Base-by-base conservation (phyloP, 2,329 filamentous ascomycete species). In the Cercospora berteroae region DNA sequence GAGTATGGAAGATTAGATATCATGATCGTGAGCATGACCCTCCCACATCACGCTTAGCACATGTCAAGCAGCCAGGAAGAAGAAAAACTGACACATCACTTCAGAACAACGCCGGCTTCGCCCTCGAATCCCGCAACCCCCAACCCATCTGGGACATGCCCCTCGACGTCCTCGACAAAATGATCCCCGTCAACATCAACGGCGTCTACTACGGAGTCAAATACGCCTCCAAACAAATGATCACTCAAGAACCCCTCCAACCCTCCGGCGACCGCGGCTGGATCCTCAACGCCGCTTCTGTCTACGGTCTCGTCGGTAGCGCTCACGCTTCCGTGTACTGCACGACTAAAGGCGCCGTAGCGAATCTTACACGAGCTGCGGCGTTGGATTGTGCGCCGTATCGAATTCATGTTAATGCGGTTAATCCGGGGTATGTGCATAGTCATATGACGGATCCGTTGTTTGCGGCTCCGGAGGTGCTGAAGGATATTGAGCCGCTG, bases 231-330 rank as follows among this genome's bases (percentile, higher is more conserved):
- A 64, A 66, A 0, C 84, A 86, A 69, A 86, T 87, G 83, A 76
- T 85, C 23, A 75, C 76, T 3, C 86, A 87, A 69, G 77, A 80
- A 0, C 79, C 77, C 1, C 74, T 77, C 1, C 36, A 29, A 5
- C 20, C 64, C 4, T 74, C 69, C 1, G 80, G 82, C 16, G 79
- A 83, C 48, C 69, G 82, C 33, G 83, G 83, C 1, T 84, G 82
- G 80, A 83, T 85, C 59, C 77, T 85, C 27, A 85, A 85, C 62
- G 80, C 83, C 0, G 78, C 82, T 0, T 81, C 79, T 3, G 79
- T 83, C 10, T 77, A 78, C 58, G 83, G 82, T 0, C 59, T 82
- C 0, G 77, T 83, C 0, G 82, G 69, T n/a, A 64, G 56, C 1
- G 20, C 66, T 8, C 31, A 29, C 12, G 59, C 63, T 9, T 52